Conservation (phyloP, 2,329 filamentous ascomycete genomes). For the Penicillium sp. region DNA sequence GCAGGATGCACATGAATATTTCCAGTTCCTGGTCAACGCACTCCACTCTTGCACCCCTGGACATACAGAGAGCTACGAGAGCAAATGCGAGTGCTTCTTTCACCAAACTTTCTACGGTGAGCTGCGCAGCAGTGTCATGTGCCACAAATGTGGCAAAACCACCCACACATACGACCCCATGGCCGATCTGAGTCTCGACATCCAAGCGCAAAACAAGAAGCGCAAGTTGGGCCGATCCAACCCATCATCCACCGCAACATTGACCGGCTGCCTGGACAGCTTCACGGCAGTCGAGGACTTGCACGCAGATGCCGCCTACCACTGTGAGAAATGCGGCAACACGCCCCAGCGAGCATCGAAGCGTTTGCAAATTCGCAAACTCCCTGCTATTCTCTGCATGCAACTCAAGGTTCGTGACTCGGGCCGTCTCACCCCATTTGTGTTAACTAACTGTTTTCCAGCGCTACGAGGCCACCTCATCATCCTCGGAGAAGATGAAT, state of each 20-base stretch:
- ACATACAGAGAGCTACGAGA: conserved; percentile 55
- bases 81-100: conserved; percentile 77
- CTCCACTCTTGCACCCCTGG: conserved; percentile 75
- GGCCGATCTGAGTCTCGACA: conserved; percentile 80
- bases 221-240: conserved; percentile 40
- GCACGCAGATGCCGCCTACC: conserved; percentile 67
- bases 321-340: conserved; percentile 72
- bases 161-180: conserved; percentile 84
- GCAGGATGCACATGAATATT: conserved; percentile 96
- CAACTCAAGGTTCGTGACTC: conserved; percentile 70
- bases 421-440: background rate
- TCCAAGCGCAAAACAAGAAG: conserved; percentile 66
- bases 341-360: conserved; percentile 72
- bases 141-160: conserved; percentile 76
- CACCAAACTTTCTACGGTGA: conserved; percentile 94
- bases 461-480: conserved; percentile 72
- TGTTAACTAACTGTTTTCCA: conserved; percentile 24
- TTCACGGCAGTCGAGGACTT: conserved; percentile 80
- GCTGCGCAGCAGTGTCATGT: conserved; percentile 83
- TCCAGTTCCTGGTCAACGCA: conserved; percentile 90
- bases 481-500: conserved; percentile 78
- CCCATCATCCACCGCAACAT: conserved; percentile 47
- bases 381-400: conserved; percentile 86
- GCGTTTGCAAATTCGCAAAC: conserved; percentile 73
- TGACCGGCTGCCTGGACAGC: conserved; percentile 75